Conservation (phyloP, 768 basidiomycete genomes). For the Rhizopogon vesiculosus region DNA sequence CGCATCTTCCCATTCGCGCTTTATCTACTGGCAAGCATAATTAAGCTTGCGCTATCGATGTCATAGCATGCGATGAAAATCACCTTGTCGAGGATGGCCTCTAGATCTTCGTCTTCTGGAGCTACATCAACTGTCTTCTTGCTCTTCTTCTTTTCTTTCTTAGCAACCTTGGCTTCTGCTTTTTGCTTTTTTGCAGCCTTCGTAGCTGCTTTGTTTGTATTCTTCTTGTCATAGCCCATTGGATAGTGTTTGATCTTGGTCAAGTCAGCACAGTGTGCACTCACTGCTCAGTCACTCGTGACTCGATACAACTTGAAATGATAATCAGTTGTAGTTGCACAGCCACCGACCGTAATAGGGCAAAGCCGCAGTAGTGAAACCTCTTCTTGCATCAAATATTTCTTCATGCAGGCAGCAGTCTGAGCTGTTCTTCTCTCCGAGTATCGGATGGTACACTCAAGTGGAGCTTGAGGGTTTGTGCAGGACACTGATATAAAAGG, state of each 20-base stretch:
- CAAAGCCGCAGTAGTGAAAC: too few species aligned
- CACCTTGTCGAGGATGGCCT: slow-evolving; percentile 80
- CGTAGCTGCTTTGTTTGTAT: slow-evolving; percentile 30
- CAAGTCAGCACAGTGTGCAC: too few species aligned
- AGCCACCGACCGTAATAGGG: not conserved
- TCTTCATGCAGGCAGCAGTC: too few species aligned
- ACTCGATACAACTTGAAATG: too few species aligned
- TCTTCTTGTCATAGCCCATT: slow-evolving; percentile 17
- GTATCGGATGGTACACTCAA: too few species aligned
- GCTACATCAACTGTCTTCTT: slow-evolving; percentile 47
- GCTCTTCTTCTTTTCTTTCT: slow-evolving; percentile 63
- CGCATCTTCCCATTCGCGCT: slow-evolving; percentile 77
- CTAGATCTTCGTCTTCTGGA: slow-evolving; percentile 74
- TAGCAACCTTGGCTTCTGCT: slow-evolving; percentile 60
- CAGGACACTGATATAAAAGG: too few species aligned
- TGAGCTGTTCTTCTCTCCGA: too few species aligned
- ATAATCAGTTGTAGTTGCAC: not conserved
- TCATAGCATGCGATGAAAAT: not conserved
- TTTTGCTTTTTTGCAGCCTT: slow-evolving; percentile 69
- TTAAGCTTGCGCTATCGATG: slow-evolving; percentile 1
- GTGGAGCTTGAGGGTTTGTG: too few species aligned
- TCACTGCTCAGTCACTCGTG: too few species aligned
- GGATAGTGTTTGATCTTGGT: not conserved
- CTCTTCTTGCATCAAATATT: too few species aligned
- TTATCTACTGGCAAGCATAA: slow-evolving; percentile 50